phyloP scores from a whole-genome alignment of 805 yeast species.

The Candida vartiovaarae region DNA sequence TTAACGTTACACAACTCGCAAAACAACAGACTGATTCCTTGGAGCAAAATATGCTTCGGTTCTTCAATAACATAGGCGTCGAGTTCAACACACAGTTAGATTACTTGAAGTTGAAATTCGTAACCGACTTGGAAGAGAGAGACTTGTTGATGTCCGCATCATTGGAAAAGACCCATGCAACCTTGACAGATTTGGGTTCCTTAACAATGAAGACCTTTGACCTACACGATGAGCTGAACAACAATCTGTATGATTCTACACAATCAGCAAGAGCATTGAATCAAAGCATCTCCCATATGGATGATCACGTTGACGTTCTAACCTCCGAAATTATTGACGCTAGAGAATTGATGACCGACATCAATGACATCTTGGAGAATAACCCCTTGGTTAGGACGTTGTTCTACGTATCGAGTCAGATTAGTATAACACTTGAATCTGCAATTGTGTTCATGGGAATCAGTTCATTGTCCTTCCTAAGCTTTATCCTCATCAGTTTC shows the following conservation, averaged over 20 bases:
- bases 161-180: constrained; percentile 1
- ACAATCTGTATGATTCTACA: constrained; percentile 1
- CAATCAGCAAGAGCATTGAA: constrained; percentile 4
- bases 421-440: constrained; percentile 1
- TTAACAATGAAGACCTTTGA: neutral
- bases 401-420: constrained; percentile 4
- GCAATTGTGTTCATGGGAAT: constrained; percentile 3
- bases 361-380: constrained; percentile 7
- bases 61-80: constrained; percentile 6
- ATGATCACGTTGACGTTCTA: constrained; percentile 3
- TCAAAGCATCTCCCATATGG: constrained; percentile 3
- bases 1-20: constrained; percentile 12
- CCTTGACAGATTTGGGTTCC: neutral
- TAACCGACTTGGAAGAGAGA: constrained; percentile 10
- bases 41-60: constrained; percentile 5
- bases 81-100: constrained; percentile 8
- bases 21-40: constrained; percentile 7
- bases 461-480: constrained; percentile 2
- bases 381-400: constrained; percentile 10
- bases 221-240: constrained; percentile 1
- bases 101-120: constrained; percentile 7
- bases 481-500: constrained; percentile 5
- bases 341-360: constrained; percentile 3
- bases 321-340: constrained; percentile 6
- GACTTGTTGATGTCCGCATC: constrained; percentile 6